A percentile compares a stretch with the other conserved stretches of the same genome.
These are phyloP conservation scores for Crithidia acanthocephali DNA, from an alignment of 208 protist species.

Conservation along the genomic window DNA sequence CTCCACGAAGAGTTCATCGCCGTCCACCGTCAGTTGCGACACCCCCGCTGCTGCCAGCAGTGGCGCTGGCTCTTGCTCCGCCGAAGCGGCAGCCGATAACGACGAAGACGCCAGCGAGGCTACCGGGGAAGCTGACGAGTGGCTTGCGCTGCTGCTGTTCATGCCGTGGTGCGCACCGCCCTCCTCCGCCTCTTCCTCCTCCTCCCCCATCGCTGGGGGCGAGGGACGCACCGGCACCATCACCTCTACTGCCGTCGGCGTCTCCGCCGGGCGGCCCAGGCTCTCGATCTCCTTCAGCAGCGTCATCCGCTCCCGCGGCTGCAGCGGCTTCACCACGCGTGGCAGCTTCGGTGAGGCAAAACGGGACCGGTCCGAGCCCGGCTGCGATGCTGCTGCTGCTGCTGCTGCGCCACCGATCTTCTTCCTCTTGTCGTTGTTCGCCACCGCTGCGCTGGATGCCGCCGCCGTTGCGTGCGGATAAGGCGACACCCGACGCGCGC, in stretches of 20 bases:
- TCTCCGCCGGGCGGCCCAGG: slow-evolving; percentile 31
- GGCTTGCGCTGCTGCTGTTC: neutral
- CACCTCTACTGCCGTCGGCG: slow-evolving; percentile 42
- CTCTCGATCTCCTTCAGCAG: slow-evolving; percentile 58
- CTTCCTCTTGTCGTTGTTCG: neutral
- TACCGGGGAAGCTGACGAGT: neutral
- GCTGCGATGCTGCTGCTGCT: neutral
- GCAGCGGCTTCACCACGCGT: slow-evolving; percentile 25
- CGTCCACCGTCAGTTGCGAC: slow-evolving; percentile 13
- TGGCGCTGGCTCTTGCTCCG: neutral
- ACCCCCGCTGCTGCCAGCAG: neutral
- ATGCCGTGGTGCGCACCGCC: no score
- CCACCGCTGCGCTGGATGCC: no score
- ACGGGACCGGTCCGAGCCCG: neutral
- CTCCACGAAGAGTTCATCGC: slow-evolving; percentile 14
- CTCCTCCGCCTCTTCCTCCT: neutral
- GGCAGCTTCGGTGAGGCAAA: slow-evolving; percentile 29
- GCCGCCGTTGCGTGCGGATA: no score
- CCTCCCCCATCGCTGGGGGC: neutral
- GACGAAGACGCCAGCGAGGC: neutral
- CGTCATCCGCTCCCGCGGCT: slow-evolving; percentile 22
- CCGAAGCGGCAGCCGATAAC: neutral
- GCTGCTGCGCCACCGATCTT: neutral
- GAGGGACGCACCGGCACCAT: slow-evolving; percentile 13
- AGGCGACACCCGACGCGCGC: neutral